Evolutionary conservation across 805 yeast genomes (phyloP).

Genomic region (Lipomyces spencermartinsiae): DNA sequence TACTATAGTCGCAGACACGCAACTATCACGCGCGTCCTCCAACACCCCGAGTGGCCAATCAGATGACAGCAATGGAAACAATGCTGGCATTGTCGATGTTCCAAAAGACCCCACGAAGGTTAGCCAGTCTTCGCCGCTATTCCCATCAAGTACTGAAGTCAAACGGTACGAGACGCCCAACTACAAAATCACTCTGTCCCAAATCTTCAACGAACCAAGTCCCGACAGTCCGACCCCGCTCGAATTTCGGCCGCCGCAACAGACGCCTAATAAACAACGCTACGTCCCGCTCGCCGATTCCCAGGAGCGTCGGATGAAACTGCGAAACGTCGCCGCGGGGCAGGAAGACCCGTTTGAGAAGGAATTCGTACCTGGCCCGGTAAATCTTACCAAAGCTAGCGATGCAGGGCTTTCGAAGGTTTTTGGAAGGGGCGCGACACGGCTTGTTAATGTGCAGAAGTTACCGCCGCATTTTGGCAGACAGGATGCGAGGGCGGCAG

Average conservation of each 20-base stretch:
- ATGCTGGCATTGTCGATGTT: not conserved
- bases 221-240: constrained; percentile 2
- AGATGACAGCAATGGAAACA: not conserved
- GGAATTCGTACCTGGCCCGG: constrained; percentile 13
- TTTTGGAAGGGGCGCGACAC: not conserved
- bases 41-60: not conserved
- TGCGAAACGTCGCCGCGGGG: constrained; percentile 1
- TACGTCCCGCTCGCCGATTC: constrained; percentile 20
- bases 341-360: constrained; percentile 4
- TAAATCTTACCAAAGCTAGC: not conserved
- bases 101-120: not conserved
- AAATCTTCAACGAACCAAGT: constrained; percentile 5
- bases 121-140: not conserved
- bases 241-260: not conserved
- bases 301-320: constrained; percentile 16
- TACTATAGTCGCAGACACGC: not conserved
- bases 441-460: not conserved
- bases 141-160: not conserved
- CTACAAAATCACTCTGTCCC: not conserved
- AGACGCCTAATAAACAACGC: constrained; percentile 4
- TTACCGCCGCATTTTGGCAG: constrained; percentile 2
- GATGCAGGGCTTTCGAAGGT: constrained; percentile 2
- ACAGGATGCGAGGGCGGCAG: not conserved
- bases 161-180: not conserved
- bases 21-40: not conserved